Evolutionary conservation across 345 rosid species (phyloP).

Genomic region (Gossypium australe): DNA sequence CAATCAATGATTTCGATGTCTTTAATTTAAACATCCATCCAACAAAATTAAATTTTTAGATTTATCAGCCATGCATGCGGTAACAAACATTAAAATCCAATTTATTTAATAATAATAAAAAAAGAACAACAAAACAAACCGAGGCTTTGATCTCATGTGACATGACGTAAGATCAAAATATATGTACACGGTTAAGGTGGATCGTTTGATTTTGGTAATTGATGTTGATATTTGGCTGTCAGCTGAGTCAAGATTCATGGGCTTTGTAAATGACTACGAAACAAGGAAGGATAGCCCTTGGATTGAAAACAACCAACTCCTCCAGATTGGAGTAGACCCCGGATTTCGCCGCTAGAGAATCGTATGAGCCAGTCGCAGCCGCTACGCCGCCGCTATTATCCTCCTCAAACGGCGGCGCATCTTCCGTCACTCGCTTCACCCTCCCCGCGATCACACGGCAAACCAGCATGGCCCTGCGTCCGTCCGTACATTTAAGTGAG

Average conservation of each 20-base stretch:
- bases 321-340: slow-evolving; percentile 75
- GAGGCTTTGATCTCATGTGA: neutral
- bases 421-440: slow-evolving; percentile 49
- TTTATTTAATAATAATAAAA: neutral
- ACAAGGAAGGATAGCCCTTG: slow-evolving; percentile 92
- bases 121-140: neutral
- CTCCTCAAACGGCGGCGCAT: slow-evolving; percentile 30
- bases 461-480: slow-evolving; percentile 82
- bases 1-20: slow-evolving; percentile 15
- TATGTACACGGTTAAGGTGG: neutral
- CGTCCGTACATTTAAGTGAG: slow-evolving; percentile 47
- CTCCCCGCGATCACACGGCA: slow-evolving; percentile 97
- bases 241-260: slow-evolving; percentile 32
- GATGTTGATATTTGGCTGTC: neutral
- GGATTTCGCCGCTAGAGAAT: slow-evolving; percentile 65
- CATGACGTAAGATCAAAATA: neutral
- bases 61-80: slow-evolving; percentile 7
- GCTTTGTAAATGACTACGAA: slow-evolving; percentile 88
- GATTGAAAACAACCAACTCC: slow-evolving; percentile 74
- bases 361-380: slow-evolving; percentile 41
- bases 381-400: slow-evolving; percentile 4
- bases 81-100: neutral
- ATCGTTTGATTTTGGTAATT: neutral
- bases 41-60: neutral
- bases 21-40: neutral